Conservation (phyloP, 2,329 filamentous ascomycete genomes). For the Sclerotinia subarctica region DNA sequence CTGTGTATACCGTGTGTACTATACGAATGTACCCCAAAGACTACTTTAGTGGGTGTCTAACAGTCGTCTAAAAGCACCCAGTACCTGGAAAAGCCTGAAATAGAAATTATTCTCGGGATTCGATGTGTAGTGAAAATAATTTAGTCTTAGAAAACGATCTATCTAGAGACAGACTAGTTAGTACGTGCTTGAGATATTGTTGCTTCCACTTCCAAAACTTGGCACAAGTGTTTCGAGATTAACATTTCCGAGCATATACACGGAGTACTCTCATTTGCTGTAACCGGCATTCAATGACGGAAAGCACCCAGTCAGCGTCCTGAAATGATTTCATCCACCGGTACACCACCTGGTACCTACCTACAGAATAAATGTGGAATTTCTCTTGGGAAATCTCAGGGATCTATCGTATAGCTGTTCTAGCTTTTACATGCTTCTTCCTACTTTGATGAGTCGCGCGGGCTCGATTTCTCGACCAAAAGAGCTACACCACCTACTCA, state of each 20-base stretch:
- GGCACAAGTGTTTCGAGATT: conserved; percentile 6
- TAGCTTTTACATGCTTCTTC: background rate
- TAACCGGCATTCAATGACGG: background rate
- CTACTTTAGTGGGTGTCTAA: background rate
- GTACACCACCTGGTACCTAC: background rate
- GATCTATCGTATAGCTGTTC: conserved; percentile 4
- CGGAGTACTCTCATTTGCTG: background rate
- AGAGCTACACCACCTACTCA: background rate
- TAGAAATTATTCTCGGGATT: background rate
- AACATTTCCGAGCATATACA: background rate
- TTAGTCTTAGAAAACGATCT: background rate
- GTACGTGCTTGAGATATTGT: background rate
- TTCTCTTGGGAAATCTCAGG: conserved; percentile 11
- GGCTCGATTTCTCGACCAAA: background rate
- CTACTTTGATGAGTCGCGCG: background rate
- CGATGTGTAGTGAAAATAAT: background rate
- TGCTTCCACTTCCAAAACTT: background rate
- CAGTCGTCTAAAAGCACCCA: background rate
- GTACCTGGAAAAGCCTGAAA: background rate
- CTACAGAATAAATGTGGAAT: conserved; percentile 10
- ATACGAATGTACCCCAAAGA: background rate
- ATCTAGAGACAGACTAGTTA: too few relatives aligned
- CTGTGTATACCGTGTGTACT: background rate
- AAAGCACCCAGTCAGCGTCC: conserved; percentile 1
- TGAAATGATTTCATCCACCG: conserved; percentile 8